Base-by-base conservation (phyloP, 1,139 yeast genomes). In the Groenewaldozyma auringiensis region DNA sequence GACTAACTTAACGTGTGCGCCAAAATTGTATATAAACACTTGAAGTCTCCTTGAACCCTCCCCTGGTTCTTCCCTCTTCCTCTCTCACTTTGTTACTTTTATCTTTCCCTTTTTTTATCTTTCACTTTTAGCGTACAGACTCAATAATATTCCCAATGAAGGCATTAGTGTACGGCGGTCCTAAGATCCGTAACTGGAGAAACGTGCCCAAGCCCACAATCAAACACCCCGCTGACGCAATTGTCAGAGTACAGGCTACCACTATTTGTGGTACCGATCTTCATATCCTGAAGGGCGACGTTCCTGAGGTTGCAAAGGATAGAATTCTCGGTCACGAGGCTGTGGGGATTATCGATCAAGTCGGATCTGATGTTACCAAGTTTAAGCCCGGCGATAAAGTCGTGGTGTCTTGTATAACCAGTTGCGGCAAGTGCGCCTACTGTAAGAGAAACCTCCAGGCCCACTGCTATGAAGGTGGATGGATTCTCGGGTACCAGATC, bases 241-340 rank as follows among this genome's bases (percentile, higher is more conserved):
- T 72, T 40, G 66, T 74, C 48, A 71, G 70, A 50, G 53, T 71
- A 21, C 49, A 66, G 4, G 64, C 68, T 6, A 71, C 76, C 2
- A 72, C 76, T 2, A 71, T 73, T 40, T 73, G 77, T 54, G 77
- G 78, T 33, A 62, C 75, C 0, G 78, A 73, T 51, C 57, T 73
- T 39, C 77, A 73, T 52, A 72, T 73, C 65, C 46, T 67, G 41
- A 68, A 66, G 43, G 76, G 76, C 42, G 75, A 72, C 53, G 72
- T 69, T n/a, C 80, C 78, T 29, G 73, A 70, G 50, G 69, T 75
- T 65, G 58, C 66, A 13, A 61, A 69, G 18, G 68, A 71, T 14
- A 61, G 68, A 34, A 67, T 68, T 9, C 62, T 76, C 55, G 81
- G 81, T 9, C 81, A 76, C 52, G 81, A 76, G 57, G 78, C 78